These are phyloP conservation scores for Nicotiana noctiflora DNA, from an alignment of 257 asterid species.

Conservation along the genomic window DNA sequence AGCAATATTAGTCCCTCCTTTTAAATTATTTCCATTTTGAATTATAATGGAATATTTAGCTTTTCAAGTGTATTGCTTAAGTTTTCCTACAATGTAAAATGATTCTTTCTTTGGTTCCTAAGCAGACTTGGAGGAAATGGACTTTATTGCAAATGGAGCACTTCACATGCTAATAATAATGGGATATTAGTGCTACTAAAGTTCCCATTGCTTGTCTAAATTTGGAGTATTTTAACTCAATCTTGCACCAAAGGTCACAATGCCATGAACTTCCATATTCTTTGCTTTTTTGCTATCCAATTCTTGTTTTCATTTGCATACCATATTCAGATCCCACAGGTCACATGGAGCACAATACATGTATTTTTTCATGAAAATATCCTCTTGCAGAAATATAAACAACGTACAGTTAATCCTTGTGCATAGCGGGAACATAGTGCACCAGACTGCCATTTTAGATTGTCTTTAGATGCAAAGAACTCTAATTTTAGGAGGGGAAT, in stretches of 20 bases:
- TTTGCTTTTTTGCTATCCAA: not conserved
- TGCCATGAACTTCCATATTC: not conserved
- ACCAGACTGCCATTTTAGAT: no score
- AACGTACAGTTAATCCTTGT: no score
- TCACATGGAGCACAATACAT: not conserved
- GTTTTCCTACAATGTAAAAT: constrained; percentile 19
- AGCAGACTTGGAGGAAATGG: constrained; percentile 12
- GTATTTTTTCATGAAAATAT: not conserved
- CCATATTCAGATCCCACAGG: not conserved
- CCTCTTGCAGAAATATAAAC: no score
- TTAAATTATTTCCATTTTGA: constrained; percentile 6
- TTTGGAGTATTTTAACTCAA: constrained; percentile 20
- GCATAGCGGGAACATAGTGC: no score
- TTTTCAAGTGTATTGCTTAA: constrained; percentile 18
- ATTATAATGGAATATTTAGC: constrained; percentile 31
- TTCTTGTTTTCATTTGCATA: not conserved
- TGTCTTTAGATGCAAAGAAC: not conserved
- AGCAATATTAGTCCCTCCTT: not conserved
- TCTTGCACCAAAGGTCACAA: not conserved
- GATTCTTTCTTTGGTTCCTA: constrained; percentile 20
- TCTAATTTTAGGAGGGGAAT: not conserved
- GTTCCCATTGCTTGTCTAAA: constrained; percentile 35
- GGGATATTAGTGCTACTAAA: constrained; percentile 26
- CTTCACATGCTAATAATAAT: constrained; percentile 29
- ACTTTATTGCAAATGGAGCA: constrained; percentile 16